Percentiles rank a stretch among this genome's conserved stretches.
Conservation (phyloP, 495 filamentous ascomycete species). For the Aspergillus affinis region DNA sequence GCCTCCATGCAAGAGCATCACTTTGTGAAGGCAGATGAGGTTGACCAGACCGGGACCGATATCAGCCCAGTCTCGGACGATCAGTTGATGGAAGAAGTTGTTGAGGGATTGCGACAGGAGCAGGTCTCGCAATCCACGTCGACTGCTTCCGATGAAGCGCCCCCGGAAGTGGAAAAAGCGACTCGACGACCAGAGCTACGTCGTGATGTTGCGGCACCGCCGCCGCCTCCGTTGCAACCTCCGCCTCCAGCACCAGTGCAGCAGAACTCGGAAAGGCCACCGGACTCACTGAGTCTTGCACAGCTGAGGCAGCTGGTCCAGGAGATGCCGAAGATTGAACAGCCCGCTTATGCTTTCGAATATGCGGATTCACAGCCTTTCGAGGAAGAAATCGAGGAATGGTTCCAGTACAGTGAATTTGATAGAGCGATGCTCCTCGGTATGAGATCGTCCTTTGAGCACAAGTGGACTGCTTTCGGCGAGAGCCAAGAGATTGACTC, state of each 20-base stretch:
- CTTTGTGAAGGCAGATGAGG: conserved; percentile 55
- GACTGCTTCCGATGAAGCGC: conserved; percentile 5
- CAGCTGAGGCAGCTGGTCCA: conserved; percentile 79
- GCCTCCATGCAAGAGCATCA: conserved; percentile 35
- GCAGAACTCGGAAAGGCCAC: conserved; percentile 44
- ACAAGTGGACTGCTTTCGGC: conserved; percentile 56
- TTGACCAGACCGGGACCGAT: conserved; percentile 55
- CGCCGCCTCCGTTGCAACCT: conserved; percentile 58
- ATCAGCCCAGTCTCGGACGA: conserved; percentile 51
- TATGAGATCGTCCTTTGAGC: conserved; percentile 70
- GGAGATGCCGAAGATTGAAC: conserved; percentile 74
- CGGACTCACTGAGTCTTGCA: conserved; percentile 78
- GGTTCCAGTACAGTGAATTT: conserved; percentile 88
- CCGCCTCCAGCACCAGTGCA: conserved; percentile 55
- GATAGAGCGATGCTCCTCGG: conserved; percentile 65
- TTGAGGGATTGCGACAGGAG: conserved; percentile 48
- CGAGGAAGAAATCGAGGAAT: conserved; percentile 89
- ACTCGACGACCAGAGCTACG: conserved; percentile 52
- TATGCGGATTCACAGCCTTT: conserved; percentile 82
- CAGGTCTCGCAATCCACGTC: conserved; percentile 27
- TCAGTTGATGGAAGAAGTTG: conserved; percentile 49
- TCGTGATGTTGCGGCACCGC: conserved; percentile 57
- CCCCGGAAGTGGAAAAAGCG: conserved; percentile 20
- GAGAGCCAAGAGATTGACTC: conserved; percentile 27
- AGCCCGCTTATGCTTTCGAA: conserved; percentile 87